Evolutionary conservation across 306 rosid genomes (phyloP).

Genomic region (Lathyrus tuberosus): DNA sequence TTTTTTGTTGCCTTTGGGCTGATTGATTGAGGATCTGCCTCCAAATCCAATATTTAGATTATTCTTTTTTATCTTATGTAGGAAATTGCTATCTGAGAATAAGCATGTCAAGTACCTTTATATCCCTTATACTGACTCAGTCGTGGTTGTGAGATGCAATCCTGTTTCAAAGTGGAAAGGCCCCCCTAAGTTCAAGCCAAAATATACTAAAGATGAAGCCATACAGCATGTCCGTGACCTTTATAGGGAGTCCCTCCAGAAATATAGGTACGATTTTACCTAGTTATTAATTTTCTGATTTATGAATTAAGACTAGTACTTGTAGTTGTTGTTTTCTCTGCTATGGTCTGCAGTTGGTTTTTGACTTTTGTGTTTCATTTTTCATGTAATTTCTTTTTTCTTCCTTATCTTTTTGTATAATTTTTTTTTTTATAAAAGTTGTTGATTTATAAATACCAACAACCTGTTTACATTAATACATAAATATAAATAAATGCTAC

Average conservation of each 20-base stretch:
- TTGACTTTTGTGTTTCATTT: slow-evolving; percentile 13
- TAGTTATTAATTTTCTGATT: slow-evolving; percentile 29
- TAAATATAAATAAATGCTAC: no score
- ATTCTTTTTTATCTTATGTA: slow-evolving; percentile 31
- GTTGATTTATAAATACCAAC: no score
- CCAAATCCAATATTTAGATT: slow-evolving; percentile 21
- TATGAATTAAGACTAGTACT: slow-evolving; percentile 18
- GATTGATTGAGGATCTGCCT: slow-evolving; percentile 30
- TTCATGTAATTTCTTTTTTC: neutral
- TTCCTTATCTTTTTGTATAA: neutral
- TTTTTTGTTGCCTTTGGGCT: slow-evolving; percentile 32
- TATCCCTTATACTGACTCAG: slow-evolving; percentile 77
- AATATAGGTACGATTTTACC: slow-evolving; percentile 57
- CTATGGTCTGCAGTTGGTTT: slow-evolving; percentile 3
- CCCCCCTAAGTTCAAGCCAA: slow-evolving; percentile 85
- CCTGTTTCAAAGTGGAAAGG: slow-evolving; percentile 93
- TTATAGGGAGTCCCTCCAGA: slow-evolving; percentile 69
- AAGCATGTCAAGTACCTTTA: slow-evolving; percentile 91
- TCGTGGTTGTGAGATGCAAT: slow-evolving; percentile 90
- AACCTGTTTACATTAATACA: no score
- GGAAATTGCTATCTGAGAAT: slow-evolving; percentile 80
- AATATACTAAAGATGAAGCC: slow-evolving; percentile 76
- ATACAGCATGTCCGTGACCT: slow-evolving; percentile 77
- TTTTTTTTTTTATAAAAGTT: neutral
- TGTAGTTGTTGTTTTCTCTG: slow-evolving; percentile 22